These are phyloP conservation scores for Candida dajiaensis DNA, from an alignment of 805 yeast genomes.

Conservation along the genomic window DNA sequence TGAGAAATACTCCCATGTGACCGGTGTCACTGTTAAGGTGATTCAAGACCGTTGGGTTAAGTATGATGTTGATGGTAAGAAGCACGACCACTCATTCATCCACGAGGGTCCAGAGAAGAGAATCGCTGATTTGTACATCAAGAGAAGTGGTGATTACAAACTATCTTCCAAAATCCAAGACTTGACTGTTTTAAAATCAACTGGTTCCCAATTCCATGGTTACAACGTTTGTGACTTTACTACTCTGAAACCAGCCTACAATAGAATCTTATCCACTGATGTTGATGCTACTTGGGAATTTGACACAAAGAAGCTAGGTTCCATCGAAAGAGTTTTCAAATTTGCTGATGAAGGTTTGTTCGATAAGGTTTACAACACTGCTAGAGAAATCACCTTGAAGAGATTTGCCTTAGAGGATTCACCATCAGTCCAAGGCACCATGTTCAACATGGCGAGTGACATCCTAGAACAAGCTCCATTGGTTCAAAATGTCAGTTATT, in stretches of 20 bases:
- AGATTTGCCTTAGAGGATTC: slow-evolving; percentile 82
- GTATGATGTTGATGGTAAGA: slow-evolving; percentile 63
- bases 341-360: slow-evolving; percentile 58
- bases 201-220: slow-evolving; percentile 91
- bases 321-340: slow-evolving; percentile 42
- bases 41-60: slow-evolving; percentile 78
- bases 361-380: slow-evolving; percentile 56
- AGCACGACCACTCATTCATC: slow-evolving; percentile 78
- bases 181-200: slow-evolving; percentile 80
- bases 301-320: slow-evolving; percentile 42
- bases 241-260: slow-evolving; percentile 74
- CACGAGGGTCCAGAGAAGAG: slow-evolving; percentile 83
- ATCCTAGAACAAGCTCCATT: slow-evolving; percentile 55
- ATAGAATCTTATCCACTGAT: slow-evolving; percentile 85
- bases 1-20: slow-evolving; percentile 68
- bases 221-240: slow-evolving; percentile 85
- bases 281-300: slow-evolving; percentile 70
- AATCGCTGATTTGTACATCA: slow-evolving; percentile 46
- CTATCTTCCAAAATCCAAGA: slow-evolving; percentile 70
- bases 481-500: slow-evolving; percentile 62
- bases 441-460: slow-evolving; percentile 84
- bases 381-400: slow-evolving; percentile 64
- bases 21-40: slow-evolving; percentile 62
- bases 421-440: slow-evolving; percentile 94
- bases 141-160: slow-evolving; percentile 45